Percentiles rank a stretch among this genome's conserved stretches.
phyloP scores from a whole-genome alignment of 208 protist genomes.

The Tetramitus jugosus region DNA sequence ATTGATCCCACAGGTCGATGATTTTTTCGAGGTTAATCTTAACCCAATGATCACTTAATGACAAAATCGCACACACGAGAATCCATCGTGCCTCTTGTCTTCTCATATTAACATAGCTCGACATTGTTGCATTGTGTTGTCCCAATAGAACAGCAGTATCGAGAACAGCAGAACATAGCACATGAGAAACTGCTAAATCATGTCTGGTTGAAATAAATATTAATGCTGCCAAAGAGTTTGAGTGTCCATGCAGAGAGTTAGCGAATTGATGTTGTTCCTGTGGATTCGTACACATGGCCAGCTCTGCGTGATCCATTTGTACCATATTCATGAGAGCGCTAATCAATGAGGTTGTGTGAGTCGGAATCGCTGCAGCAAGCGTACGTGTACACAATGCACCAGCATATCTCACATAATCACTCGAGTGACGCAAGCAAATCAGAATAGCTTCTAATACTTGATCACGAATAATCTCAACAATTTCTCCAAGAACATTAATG shows the following conservation, averaged over 20 bases:
- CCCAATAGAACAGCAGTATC: background rate
- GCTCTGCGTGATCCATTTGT: constrained; percentile 21
- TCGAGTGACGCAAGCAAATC: background rate
- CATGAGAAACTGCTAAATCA: background rate
- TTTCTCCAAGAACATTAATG: background rate
- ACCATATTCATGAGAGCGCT: background rate
- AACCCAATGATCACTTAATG: constrained; percentile 12
- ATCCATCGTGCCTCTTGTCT: background rate
- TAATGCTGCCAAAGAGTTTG: background rate
- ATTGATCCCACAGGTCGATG: background rate
- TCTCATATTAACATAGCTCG: background rate
- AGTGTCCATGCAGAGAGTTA: constrained; percentile 10
- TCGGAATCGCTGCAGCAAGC: background rate
- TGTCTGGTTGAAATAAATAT: background rate
- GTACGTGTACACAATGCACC: background rate
- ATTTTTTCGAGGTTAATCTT: constrained; percentile 20
- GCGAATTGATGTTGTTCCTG: background rate
- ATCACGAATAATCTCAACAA: background rate
- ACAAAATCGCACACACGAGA: background rate
- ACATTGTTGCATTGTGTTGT: background rate
- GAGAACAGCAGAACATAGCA: background rate
- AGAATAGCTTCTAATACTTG: constrained; percentile 6
- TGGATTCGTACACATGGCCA: background rate
- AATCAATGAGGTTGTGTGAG: background rate
- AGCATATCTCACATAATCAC: background rate